Base-by-base conservation (phyloP, 2,329 filamentous ascomycete genomes). In the Aspergillus japonicus region DNA sequence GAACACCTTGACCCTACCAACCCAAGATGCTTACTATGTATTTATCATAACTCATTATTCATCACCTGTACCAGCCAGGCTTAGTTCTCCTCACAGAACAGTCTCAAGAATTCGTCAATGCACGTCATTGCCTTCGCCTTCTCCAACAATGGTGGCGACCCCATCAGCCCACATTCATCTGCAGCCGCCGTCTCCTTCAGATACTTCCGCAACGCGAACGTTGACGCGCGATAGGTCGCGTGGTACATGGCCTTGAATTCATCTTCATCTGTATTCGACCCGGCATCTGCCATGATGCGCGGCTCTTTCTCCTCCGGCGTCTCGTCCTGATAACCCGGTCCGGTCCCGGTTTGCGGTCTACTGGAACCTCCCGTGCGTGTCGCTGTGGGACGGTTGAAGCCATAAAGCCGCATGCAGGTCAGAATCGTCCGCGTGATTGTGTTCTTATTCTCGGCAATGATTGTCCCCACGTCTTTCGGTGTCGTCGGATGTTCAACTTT, bases 221-320 rank as follows among this genome's bases (percentile, higher is more conserved):
- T 74, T 5, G 77, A 73, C 29, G 77, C 76, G 50, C 75, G 75
- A 61, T 79, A 79, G 4, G 76, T 78, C 12, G 75, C 75, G 60
- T 79, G 76, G 55, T 79, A 79, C 75, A 78, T 77, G 16, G 71
- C 61, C 52, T 77, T 78, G 57, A 78, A 79, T 12, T 77, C 75
- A 47, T 77, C 75, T 51, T 78, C 76, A 24, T 76, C 74, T 0
- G 66, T 61, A 6, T 55, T 59, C 7, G 62, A 42, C 21, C 58
- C 57, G 1, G 5, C 56, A 19, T 48, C 48, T 19, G 50, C 49
- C 35, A 48, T 44, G 11, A 59, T 54, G 23, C 59, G 57, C 39
- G 60, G 44, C 47, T 63, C 58, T 39, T 56, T 70, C 16, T 69
- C 68, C 33, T 67, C 62, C 19, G 21, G 47, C 47, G 4, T 48